phyloP scores from a whole-genome alignment of 192 early-diverging fungal genomes.

The Fimicolochytrium jonesii region DNA sequence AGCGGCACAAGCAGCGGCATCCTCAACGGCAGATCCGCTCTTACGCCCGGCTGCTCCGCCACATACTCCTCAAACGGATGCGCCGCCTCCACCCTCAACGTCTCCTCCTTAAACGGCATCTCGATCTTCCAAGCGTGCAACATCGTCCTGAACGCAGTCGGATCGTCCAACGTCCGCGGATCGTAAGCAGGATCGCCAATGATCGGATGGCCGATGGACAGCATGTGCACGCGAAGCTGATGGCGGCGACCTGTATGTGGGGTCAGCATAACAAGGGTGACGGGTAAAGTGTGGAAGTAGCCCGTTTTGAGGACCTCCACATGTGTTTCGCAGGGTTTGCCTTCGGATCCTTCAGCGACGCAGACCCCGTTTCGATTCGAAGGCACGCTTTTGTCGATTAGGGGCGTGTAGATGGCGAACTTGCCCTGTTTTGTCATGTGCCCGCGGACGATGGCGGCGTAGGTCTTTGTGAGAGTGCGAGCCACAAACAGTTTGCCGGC shows the following conservation, averaged over 20 bases:
- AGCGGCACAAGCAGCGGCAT: neutral
- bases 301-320: slow-evolving; percentile 27
- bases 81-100: slow-evolving; percentile 5
- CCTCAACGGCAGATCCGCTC: neutral
- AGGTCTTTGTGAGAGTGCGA: slow-evolving; percentile 26
- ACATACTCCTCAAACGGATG: slow-evolving; percentile 11
- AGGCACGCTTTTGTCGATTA: slow-evolving; percentile 23
- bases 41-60: neutral
- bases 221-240: slow-evolving; percentile 37
- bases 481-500: slow-evolving; percentile 24
- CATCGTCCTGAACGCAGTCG: slow-evolving; percentile 38
- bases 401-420: slow-evolving; percentile 21
- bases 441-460: slow-evolving; percentile 33
- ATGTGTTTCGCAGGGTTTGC: slow-evolving; percentile 27
- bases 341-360: neutral
- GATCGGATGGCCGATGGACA: slow-evolving; percentile 33
- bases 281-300: slow-evolving; percentile 20
- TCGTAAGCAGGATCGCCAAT: slow-evolving; percentile 36
- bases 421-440: slow-evolving; percentile 23
- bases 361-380: too few species aligned
- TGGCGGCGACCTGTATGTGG: slow-evolving; percentile 32
- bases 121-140: slow-evolving; percentile 32
- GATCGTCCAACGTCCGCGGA: slow-evolving; percentile 22
- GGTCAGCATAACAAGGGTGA: slow-evolving; percentile 25
- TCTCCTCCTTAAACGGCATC: slow-evolving; percentile 10